Base-by-base conservation (phyloP, 768 basidiomycete species). In the Trametes coccinea region DNA sequence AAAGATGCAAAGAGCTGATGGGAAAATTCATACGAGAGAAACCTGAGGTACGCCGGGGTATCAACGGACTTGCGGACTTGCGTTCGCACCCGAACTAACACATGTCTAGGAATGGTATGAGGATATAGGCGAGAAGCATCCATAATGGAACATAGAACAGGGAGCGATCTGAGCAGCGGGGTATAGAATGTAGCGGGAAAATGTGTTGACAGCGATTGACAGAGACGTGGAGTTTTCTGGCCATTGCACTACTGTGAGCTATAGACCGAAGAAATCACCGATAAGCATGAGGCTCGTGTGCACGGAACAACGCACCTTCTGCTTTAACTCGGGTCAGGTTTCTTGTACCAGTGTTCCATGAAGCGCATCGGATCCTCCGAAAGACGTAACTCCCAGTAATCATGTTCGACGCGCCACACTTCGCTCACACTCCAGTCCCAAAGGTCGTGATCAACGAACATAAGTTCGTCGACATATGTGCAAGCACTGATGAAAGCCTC, bases 1-100 rank as follows among this genome's bases (percentile, higher is more conserved):
- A 75, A 5, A 78, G 79, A 29, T 86, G 86, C 71, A 82, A 80
- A 66, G 72, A 72, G 6, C 66, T 88, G 63, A 85, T 89, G 86
- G 48, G 53, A 7, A 74, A 72, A 44, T 90, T 87, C 69, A 87
- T 89, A 47, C 63, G 72, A 30, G 78, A 81, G 61, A 78, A 81
- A 7, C 86, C 84, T 33, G 79, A 85, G 74, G 82, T 87, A 16
- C 58, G 76, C 30, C 37, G 2, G 7, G 27, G 39, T 16, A 2
- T n/a, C 2, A n/a, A 16, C 22, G 17, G 33, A 2, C 37, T 14
- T 29, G 8, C 10, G 14, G 39, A 7, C 39, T 13, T 8, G 39
- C 8, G 7, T 8, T 39, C 8, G 39, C 39, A 39, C 39, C 22
- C 22, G 22, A 22, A 22, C 22, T 22, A 22, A 13, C 13, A 39